phyloP scores from a whole-genome alignment of 2,329 filamentous ascomycete genomes.

The Colletotrichum coccodes region DNA sequence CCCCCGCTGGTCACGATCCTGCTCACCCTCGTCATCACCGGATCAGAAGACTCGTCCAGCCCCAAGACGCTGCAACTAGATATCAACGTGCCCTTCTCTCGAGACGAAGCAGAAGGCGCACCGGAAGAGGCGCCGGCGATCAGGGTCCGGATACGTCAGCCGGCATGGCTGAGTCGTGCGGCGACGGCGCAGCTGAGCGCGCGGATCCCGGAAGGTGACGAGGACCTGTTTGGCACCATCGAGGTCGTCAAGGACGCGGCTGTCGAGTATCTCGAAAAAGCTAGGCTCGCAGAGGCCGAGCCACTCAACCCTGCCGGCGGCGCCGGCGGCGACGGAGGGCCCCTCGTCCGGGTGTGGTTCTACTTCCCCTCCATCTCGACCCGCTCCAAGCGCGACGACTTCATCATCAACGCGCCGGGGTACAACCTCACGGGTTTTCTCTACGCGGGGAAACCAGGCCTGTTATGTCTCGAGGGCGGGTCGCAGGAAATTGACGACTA shows the following conservation, averaged over 20 bases:
- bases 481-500: conserved; percentile 63
- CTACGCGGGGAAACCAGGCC: conserved; percentile 68
- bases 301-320: background rate
- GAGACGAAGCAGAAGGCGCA: background rate
- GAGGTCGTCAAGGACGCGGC: conserved; percentile 54
- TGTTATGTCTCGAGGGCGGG: conserved; percentile 60
- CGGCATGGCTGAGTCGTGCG: conserved; percentile 62
- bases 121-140: conserved; percentile 51
- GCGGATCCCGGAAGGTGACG: conserved; percentile 48
- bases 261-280: conserved; percentile 38
- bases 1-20: conserved; percentile 35
- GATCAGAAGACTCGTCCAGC: conserved; percentile 3
- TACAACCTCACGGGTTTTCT: conserved; percentile 69
- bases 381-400: conserved; percentile 65
- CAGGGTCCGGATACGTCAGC: conserved; percentile 57
- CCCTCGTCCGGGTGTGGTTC: conserved; percentile 67
- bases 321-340: background rate
- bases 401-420: conserved; percentile 61
- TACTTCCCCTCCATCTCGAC: conserved; percentile 72
- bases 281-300: conserved; percentile 20
- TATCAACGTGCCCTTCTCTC: conserved; percentile 45
- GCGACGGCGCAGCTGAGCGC: conserved; percentile 50
- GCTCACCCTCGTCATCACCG: conserved; percentile 39
- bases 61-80: conserved; percentile 43
- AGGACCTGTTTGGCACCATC: conserved; percentile 56